Conservation (phyloP, 768 basidiomycete species). For the Russula sp. region DNA sequence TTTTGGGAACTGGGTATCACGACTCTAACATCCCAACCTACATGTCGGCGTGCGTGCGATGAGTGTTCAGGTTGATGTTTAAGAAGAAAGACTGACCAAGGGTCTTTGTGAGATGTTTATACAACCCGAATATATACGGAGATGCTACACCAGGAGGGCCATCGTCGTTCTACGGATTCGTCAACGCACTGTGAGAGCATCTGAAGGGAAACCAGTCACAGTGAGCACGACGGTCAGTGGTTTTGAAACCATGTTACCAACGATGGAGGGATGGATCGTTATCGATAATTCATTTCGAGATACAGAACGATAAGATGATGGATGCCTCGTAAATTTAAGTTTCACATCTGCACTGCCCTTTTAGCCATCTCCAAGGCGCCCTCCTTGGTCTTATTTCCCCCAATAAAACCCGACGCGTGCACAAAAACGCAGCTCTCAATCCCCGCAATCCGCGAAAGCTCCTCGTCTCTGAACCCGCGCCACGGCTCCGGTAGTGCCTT, state of each 20-base stretch:
- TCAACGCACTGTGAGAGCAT: conserved; percentile 14
- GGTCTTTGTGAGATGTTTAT: conserved; percentile 53
- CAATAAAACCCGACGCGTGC: conserved; percentile 96
- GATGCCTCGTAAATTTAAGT: not conserved
- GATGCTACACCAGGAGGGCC: conserved; percentile 73
- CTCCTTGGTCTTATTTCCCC: conserved; percentile 89
- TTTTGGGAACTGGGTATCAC: conserved; percentile 79
- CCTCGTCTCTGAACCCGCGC: conserved; percentile 88
- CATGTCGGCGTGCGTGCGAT: conserved; percentile 1
- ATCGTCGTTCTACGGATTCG: conserved; percentile 67
- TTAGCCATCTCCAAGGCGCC: conserved; percentile 81
- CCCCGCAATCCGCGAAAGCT: conserved; percentile 66
- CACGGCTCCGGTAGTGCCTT: conserved; percentile 92
- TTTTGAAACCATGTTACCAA: conserved; percentile 30
- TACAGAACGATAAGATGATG: not conserved
- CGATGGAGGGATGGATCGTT: not conserved
- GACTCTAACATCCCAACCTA: conserved; percentile 79
- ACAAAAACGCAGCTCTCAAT: conserved; percentile 87
- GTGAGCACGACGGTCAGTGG: conserved; percentile 44
- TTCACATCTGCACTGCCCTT: conserved; percentile 49
- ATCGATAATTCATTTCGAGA: not conserved
- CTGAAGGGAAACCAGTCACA: conserved; percentile 32
- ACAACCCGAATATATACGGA: conserved; percentile 73
- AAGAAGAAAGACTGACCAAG: conserved; percentile 47
- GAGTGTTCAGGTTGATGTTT: conserved; percentile 5